Evolutionary conservation across 148 eudicot genomes (phyloP), one percentile per base, ranked within the genome.

Genomic region (Silene latifolia): DNA sequence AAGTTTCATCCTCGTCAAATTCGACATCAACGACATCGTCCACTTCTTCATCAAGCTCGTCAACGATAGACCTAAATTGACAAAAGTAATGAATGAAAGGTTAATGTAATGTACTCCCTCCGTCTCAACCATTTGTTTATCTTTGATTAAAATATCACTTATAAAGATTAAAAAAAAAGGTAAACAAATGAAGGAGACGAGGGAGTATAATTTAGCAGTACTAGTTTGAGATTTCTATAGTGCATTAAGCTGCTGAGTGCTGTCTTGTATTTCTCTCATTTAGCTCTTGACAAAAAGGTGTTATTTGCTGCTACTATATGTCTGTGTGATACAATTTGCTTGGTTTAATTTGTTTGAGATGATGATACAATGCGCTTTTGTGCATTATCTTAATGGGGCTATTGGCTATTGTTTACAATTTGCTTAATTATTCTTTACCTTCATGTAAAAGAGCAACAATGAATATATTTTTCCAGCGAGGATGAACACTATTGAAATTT

Each of bases 1-100:
- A 89, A 57, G 48, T 86, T 12, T 76, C 91, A 0, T 67, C 83
- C 21, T 82, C 90, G 0, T 80, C 86, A 0, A 80, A 86, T 0
- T 82, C 87, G 0, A 74, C 84, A 7, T 72, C 79, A 14, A 73
- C 84, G 13, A 73, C 84, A 17, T 78, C 89, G 2, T 81, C 83
- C 0, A 72, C 82, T 58, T 78, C 83, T 0, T 47, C 81, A 6
- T 77, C 88, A 21, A 71, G 10, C 19, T 79, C 81, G 24, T 65
- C 79, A 0, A 71, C 74, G 4, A 1, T 68, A 5, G 81, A 79
- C 19, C 76, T 78, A 29, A 25, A 10, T 4, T 32, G 3, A 32
- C 29, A n/a, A n/a, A n/a, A n/a, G n/a, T n/a, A n/a, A 6, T 48
- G 27, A 10, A 29, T 46, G 39, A 44, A 27, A 35, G 24, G 15